Percentiles rank a stretch among this genome's conserved stretches.
phyloP scores from a whole-genome alignment of 305 asterid species.

The Euphrasia arctica region DNA sequence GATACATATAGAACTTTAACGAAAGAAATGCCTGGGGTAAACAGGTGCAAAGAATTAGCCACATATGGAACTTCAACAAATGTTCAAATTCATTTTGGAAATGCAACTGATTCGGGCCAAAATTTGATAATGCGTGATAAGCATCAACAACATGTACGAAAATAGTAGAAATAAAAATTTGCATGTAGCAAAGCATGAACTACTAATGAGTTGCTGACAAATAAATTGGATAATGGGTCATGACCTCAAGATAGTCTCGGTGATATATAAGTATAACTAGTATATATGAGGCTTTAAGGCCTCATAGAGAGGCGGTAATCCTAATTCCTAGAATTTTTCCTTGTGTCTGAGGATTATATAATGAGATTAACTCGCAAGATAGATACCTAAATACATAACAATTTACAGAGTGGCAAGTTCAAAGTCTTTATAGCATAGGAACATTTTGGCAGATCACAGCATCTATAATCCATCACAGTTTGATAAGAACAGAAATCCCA shows the following conservation, averaged over 20 bases:
- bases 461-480: slow-evolving; percentile 4
- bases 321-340: slow-evolving; percentile 19
- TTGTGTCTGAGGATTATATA: neutral
- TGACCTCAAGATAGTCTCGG: slow-evolving; percentile 3
- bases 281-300: slow-evolving; percentile 7
- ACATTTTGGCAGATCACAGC: slow-evolving; percentile 19
- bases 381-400: slow-evolving; percentile 15
- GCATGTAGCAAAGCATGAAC: slow-evolving; percentile 18
- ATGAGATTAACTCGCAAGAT: slow-evolving; percentile 14
- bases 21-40: too few species aligned
- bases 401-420: slow-evolving; percentile 4
- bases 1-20: slow-evolving; percentile 19
- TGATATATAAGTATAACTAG: slow-evolving; percentile 7
- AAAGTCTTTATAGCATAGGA: slow-evolving; percentile 17
- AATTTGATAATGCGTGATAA: slow-evolving; percentile 6
- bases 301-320: slow-evolving; percentile 3
- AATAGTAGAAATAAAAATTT: slow-evolving; percentile 15
- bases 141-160: slow-evolving; percentile 24
- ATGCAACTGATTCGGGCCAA: slow-evolving; percentile 16
- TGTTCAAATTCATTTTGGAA: slow-evolving; percentile 20
- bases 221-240: slow-evolving; percentile 19
- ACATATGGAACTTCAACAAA: neutral
- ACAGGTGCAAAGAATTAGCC: too few species aligned
- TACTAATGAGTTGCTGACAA: slow-evolving; percentile 12
- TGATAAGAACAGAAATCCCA: too few species aligned